A percentile compares a stretch with the other conserved stretches of the same genome.
phyloP scores from a whole-genome alignment of 2,329 filamentous ascomycete genomes.

The Penicillium sp. region DNA sequence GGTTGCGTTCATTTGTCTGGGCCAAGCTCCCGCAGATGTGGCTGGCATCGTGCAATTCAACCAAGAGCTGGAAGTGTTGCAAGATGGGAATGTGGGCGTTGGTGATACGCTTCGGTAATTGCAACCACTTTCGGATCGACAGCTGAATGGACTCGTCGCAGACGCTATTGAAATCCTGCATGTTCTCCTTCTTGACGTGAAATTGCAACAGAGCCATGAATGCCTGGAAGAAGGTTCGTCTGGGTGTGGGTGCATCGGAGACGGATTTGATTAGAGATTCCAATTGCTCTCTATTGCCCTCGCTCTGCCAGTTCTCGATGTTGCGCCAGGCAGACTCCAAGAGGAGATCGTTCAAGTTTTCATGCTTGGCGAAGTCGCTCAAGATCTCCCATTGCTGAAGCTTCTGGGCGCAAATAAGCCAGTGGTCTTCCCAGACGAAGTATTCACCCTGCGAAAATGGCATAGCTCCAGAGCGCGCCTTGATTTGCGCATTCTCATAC shows the following conservation, averaged over 20 bases:
- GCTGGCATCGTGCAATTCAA: conserved; percentile 96
- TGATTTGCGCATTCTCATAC: conserved; percentile 96
- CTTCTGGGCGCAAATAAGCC: conserved; percentile 96
- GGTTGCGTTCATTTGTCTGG: conserved; percentile 78
- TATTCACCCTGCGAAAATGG: conserved; percentile 97
- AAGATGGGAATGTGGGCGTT: conserved; percentile 93
- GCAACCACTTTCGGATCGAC: conserved; percentile 98
- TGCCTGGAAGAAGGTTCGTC: conserved; percentile 94
- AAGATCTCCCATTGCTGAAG: conserved; percentile 99
- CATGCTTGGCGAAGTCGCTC: conserved; percentile 96
- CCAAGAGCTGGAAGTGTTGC: conserved; percentile 96
- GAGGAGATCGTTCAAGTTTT: conserved; percentile 95
- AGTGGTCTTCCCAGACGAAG: conserved; percentile 99
- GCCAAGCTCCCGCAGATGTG: conserved; percentile 92
- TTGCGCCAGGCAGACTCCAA: conserved; percentile 95
- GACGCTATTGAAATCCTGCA: conserved; percentile 81
- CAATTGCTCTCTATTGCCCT: conserved; percentile 83
- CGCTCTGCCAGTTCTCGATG: conserved; percentile 90
- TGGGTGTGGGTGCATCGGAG: conserved; percentile 93
- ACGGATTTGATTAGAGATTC: conserved; percentile 95
- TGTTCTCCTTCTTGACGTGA: conserved; percentile 82
- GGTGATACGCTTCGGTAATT: conserved; percentile 89
- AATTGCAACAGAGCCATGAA: conserved; percentile 97
- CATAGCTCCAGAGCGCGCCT: conserved; percentile 92
- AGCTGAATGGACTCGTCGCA: conserved; percentile 98